Base-by-base conservation (phyloP, 495 filamentous ascomycete species). In the Tuber calosporum region DNA sequence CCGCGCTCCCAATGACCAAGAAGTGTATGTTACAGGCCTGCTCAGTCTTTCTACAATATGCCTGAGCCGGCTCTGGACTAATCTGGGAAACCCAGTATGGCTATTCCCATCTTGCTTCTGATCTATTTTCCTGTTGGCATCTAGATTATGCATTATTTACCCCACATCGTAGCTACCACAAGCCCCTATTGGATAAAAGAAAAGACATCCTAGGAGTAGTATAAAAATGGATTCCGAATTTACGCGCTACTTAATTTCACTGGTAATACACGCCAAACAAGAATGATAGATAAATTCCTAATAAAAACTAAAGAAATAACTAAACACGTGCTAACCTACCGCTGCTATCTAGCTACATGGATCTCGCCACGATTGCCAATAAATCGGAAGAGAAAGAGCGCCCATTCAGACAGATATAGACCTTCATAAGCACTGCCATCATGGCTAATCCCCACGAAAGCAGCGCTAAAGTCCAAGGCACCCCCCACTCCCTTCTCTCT, bases 201-300 rank as follows among this genome's bases (percentile, higher is more conserved):
- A 34, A 34, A 62, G 13, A 62, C 26, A 30, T 34, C 26, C 53
- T 19, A 1, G 26, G 26, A 17, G 30, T 8, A 4, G 53, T 19
- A 4, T 5, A 15, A 26, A 5, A 30, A 30, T 34, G 53, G 30
- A 17, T 17, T 7, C 53, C 53, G 30, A 3, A 17, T 6, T 34
- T 17, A 0, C 3, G 13, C 13, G 19, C 53, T 7, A 58, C 9
- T 2, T 2, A 30, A 58, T 30, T 3, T 15, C 53, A 4, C n/a
- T 15, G 6, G 19, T 26, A 34, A 1, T 11, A 26, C 26, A 3
- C 26, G 19, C 26, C 1, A 68, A 67, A 43, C 66, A 40, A 41
- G 62, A 71, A 41, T 48, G 20, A 66, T 42, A 67, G 71, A 42
- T 69, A 39, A 37, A 76, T 66, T 71, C 39, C 15, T 45, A 37